Conservation (phyloP, 1,284 basidiomycete genomes). For the Pseudozyma flocculosa region DNA sequence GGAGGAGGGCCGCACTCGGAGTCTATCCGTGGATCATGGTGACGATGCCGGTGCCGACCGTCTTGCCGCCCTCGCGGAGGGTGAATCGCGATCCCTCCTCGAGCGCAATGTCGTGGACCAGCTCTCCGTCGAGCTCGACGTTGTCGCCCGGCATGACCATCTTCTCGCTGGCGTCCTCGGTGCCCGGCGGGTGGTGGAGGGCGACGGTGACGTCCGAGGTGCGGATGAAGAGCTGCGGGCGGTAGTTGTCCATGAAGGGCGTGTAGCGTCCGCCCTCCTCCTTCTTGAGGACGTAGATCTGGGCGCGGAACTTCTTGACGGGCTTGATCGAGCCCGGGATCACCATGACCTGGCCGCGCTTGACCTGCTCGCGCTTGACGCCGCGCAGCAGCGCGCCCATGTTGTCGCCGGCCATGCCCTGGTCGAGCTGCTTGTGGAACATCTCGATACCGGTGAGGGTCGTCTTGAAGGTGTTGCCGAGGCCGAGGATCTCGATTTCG, state of each 20-base stretch:
- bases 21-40: conserved; percentile 48
- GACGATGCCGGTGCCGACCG: conserved; percentile 60
- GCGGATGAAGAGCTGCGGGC: conserved; percentile 92
- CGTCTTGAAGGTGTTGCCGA: conserved; percentile 82
- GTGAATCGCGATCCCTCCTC: conserved; percentile 95
- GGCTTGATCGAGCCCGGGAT: conserved; percentile 90
- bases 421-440: conserved; percentile 99
- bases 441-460: conserved; percentile 97
- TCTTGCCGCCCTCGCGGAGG: conserved; percentile 93
- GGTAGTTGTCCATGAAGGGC: conserved; percentile 95
- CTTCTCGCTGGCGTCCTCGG: conserved; percentile 60
- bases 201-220: conserved; percentile 90
- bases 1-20: neutral
- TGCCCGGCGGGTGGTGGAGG: conserved; percentile 81
- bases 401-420: conserved; percentile 98
- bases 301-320: conserved; percentile 76
- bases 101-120: conserved; percentile 85
- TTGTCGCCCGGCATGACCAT: conserved; percentile 99
- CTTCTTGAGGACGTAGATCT: conserved; percentile 71
- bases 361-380: conserved; percentile 93
- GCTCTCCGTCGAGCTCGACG: conserved; percentile 84
- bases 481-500: conserved; percentile 91
- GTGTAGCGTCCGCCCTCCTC: conserved; percentile 98
- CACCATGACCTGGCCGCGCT: conserved; percentile 87
- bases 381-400: conserved; percentile 97